Evolutionary conservation across 768 basidiomycete species (phyloP), one percentile per base, ranked within the genome.

Genomic region (Lactarius sanguifluus): DNA sequence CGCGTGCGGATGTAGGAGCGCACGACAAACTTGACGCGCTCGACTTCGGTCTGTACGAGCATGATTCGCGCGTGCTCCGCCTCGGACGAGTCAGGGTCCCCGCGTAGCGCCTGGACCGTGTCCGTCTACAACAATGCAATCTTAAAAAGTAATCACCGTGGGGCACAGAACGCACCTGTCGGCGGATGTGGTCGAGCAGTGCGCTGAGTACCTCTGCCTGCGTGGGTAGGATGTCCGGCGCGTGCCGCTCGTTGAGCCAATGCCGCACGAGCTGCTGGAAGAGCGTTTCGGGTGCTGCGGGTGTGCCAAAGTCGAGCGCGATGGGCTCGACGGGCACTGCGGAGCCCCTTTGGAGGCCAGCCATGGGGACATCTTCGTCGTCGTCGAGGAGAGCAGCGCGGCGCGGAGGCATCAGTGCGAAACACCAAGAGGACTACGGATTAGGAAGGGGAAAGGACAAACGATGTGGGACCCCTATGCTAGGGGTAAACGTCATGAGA

Each of bases 11-110:
- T 83, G 75, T 96, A 98, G 1, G 93, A 92, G 64, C 95, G 80
- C 30, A 97, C 86, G 63, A 96, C 85, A 73, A 94, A 98, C 77
- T 94, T 96, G 71, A 94, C 92, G 50, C 96, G 86, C 74, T 98
- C 95, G 71, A 96, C 86, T 77, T 98, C 95, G 0, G 93, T 96
- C 77, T 96, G 93, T 0, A 92, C 95, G 61, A 98, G 88, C 81
- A 94, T 89, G 40, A 96, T 91, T 70, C 93, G 82, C 67, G 95
- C 91, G 72, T 98, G 94, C 69, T 98, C 95, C 68, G 96, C 94
- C 72, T 96, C 94, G 1, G 90, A 92, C 2, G 92, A 89, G 43
- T 86, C 84, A 0, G 92, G 90, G 75, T 96, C 93, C 30, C 86
- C 85, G 5, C 91, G 83, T 36, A 97, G 77, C 57, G 84, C 79